phyloP scores from a whole-genome alignment of 106 monocot species.

The Gastrodia elata region DNA sequence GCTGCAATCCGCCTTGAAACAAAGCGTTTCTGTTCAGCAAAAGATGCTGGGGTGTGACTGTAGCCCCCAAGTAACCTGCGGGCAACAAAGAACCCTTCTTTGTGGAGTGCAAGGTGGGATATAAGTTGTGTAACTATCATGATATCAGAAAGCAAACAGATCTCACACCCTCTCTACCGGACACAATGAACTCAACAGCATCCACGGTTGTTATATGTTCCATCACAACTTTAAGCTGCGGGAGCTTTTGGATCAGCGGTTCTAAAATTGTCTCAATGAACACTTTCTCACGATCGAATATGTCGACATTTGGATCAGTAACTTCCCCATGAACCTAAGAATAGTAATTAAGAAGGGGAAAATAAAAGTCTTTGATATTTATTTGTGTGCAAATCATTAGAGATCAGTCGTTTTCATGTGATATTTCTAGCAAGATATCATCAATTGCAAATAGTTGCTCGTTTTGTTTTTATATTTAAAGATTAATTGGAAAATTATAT shows the following conservation, averaged over 20 bases:
- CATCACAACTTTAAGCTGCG: constrained; percentile 81
- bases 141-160: neutral
- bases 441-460: neutral
- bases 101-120: neutral
- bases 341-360: constrained; percentile 6
- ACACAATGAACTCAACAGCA: constrained; percentile 76
- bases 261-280: constrained; percentile 78
- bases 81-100: neutral
- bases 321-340: constrained; percentile 95
- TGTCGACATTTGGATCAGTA: constrained; percentile 73
- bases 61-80: constrained; percentile 75
- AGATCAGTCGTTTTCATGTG: neutral
- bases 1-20: constrained; percentile 91
- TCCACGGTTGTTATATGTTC: constrained; percentile 87
- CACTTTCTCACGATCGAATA: constrained; percentile 84
- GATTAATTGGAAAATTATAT: no score
- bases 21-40: constrained; percentile 87
- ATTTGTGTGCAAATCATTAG: neutral
- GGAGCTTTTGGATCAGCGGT: constrained; percentile 68
- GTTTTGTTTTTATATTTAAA: neutral
- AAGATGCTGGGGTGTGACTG: constrained; percentile 95
- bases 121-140: neutral
- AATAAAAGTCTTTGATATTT: neutral
- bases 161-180: constrained; percentile 45
- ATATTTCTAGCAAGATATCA: neutral